A percentile compares a stretch with the other conserved stretches of the same genome.
phyloP scores from a whole-genome alignment of 106 monocot genomes.

The Dendrobium officinale region DNA sequence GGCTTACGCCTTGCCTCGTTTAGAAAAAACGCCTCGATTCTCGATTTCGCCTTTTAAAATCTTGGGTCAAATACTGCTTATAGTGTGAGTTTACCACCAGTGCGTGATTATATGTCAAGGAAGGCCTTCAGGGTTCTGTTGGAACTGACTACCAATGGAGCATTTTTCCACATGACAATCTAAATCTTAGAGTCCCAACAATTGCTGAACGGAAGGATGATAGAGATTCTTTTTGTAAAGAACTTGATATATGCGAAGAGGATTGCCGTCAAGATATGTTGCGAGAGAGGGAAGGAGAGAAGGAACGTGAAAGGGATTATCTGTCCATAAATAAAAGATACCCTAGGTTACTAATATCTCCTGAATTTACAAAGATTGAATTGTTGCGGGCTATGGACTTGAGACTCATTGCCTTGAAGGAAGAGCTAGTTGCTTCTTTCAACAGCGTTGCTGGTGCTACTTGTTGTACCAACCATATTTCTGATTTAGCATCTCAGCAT shows the following conservation, averaged over 20 bases:
- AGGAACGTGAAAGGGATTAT: conserved; percentile 75
- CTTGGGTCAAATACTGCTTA: conserved; percentile 10
- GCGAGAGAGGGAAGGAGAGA: conserved; percentile 9
- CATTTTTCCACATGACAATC: no score
- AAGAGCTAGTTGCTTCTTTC: conserved; percentile 52
- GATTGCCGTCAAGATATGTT: conserved; percentile 58
- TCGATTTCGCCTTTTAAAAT: no score
- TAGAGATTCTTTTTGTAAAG: conserved; percentile 48
- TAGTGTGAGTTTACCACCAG: conserved; percentile 73
- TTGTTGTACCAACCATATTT: conserved; percentile 42
- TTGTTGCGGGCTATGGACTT: conserved; percentile 69
- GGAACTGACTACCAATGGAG: no score
- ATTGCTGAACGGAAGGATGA: conserved; percentile 56
- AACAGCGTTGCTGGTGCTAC: conserved; percentile 39
- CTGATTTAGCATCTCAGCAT: conserved; percentile 49
- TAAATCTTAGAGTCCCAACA: conserved; percentile 34
- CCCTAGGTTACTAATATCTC: conserved; percentile 70
- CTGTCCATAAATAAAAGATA: conserved; percentile 74
- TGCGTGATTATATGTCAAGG: conserved; percentile 64
- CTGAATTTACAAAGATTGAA: conserved; percentile 84
- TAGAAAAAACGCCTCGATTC: no score
- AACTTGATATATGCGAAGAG: conserved; percentile 68
- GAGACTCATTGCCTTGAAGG: conserved; percentile 53
- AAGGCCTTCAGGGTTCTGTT: no score
- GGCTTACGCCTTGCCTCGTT: no score